phyloP scores from a whole-genome alignment of 176 grass and related monocot genomes.

The Bothriochloa decipiens region DNA sequence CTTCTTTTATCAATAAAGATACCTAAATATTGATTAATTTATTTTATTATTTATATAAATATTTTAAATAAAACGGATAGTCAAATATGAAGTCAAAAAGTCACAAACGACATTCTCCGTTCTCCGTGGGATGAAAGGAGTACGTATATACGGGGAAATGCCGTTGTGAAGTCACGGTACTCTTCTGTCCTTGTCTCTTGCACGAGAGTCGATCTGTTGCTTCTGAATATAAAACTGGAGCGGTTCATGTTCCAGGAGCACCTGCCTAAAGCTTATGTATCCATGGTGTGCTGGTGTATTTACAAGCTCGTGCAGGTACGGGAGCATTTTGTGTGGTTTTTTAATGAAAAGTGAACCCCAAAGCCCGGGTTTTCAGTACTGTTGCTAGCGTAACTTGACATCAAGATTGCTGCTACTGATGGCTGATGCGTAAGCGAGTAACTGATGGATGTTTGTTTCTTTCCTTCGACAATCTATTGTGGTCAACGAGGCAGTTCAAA shows the following conservation, averaged over 20 bases:
- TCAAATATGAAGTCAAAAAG: too few species aligned
- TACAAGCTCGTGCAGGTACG: background rate
- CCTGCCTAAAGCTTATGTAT: background rate
- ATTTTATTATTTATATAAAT: too few species aligned
- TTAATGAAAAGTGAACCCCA: background rate
- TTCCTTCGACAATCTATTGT: constrained; percentile 15
- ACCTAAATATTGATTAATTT: too few species aligned
- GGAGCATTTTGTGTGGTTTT: background rate
- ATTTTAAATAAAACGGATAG: too few species aligned
- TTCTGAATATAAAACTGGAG: background rate
- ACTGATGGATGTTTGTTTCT: constrained; percentile 6
- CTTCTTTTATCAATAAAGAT: too few species aligned
- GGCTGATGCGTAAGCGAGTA: background rate
- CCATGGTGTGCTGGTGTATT: background rate
- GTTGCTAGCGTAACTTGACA: background rate
- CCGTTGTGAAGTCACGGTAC: background rate
- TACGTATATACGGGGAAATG: constrained; percentile 1
- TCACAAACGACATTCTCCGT: too few species aligned
- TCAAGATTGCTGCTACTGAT: background rate
- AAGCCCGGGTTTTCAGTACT: background rate
- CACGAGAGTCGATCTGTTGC: background rate
- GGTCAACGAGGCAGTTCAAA: constrained; percentile 29
- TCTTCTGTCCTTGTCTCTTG: background rate
- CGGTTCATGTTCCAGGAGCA: background rate
- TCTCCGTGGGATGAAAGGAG: too few species aligned